Base-by-base conservation (phyloP, 192 early-diverging fungal genomes). In the Chytriomyces confervae region DNA sequence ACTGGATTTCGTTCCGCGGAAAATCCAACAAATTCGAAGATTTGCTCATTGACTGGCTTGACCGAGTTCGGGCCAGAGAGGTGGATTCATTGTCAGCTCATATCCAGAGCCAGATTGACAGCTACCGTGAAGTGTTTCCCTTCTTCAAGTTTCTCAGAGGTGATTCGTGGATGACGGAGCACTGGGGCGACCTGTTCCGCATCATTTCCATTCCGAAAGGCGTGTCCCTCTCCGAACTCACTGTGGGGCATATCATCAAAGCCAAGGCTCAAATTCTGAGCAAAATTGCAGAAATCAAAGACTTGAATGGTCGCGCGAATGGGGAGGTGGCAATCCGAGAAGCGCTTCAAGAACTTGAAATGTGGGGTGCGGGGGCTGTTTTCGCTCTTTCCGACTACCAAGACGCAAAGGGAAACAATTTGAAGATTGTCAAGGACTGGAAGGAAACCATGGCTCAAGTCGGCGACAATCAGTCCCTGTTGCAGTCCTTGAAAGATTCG, bases 361-460 rank as follows among this genome's bases (percentile, higher is more conserved):
- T 89, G 66, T 89, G 88, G 88, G 88, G 86, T 13, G 88, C 84
- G 18, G 77, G 83, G 13, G 78, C 87, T 7, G 75, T 67, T 29
- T 89, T 89, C 81, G 51, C 84, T 7, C 65, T 89, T 27, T 76
- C 83, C 7, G 85, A 89, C 27, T 89, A 86, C 64, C 72, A 85
- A 20, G 87, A 89, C 76, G 84, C 80, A 29, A 87, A 84, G 50
- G 84, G 82, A 10, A 78, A 63, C 63, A 71, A 71, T 7, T 27
- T 89, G 13, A 78, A 83, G 61, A 45, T 89, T 23, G 81, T 89
- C 69, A 87, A 87, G 60, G 88, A 89, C 27, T 89, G 88, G 88
- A 89, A 87, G 74, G 88, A 89, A 49, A 82, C 80, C 16, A 74
- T 89, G n/a, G 86, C 88, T 1, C 86, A 89, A 77, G 81, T 89